Base-by-base conservation (phyloP, 148 eudicot species). In the Fallopia convolvulus region DNA sequence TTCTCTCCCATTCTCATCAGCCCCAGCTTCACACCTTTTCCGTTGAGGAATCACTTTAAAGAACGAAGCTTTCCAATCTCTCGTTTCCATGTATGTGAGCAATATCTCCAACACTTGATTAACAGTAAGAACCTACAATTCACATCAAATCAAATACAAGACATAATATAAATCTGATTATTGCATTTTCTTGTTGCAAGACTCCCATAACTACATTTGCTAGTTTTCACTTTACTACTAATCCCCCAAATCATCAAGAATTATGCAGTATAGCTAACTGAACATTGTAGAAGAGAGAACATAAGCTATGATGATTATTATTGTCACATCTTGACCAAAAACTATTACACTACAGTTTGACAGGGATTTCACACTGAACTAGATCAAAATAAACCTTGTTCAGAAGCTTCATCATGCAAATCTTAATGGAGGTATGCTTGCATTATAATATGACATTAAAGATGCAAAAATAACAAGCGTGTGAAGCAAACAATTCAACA, bases 91-190 rank as follows among this genome's bases (percentile, higher is more conserved):
- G 86, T 83, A 95, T 88, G 88, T 89, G 73, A 95, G 92, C 74
- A 95, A 82, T 81, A 95, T 95, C 88, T 95, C 99, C 78, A 91
- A 77, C 76, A 95, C 99, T 87, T 95, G 97, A 81, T 95, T 95
- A 74, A 95, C 99, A 0, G 99, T 95, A 23, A 95, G 94, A 71
- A 95, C 98, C 98, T 94, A 83, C 46, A 68, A 15, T 68, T 68
- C 42, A 68, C 72, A 36, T 68, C 1, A 33, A 48, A 48, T 7
- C 55, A 7, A 74, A 26, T 23, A 15, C 63, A 8, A 32, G 40
- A 74, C 33, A 61, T 15, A 23, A 74, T 21, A 8, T 26, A 13
- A 26, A 20, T 50, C 36, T 61, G 2, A 61, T 23, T 23, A 21
- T 23, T 23, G 36, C 14, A 20, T 56, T 56, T 20, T 20, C 63